Evolutionary conservation across 345 rosid species (phyloP), one percentile per base, ranked within the genome.

Genomic region (Gynandropsis gynandra): DNA sequence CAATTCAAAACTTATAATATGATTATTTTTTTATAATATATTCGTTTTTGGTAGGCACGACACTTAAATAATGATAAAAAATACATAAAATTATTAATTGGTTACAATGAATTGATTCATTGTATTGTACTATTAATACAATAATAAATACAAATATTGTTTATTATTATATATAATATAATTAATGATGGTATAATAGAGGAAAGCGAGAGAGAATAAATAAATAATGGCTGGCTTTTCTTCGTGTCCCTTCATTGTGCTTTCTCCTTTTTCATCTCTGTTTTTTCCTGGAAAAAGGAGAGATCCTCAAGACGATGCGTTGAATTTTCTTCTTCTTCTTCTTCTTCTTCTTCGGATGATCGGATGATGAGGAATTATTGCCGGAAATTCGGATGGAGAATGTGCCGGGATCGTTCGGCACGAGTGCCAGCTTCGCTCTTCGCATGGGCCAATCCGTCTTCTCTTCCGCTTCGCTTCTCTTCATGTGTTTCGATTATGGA

Each of bases 381-480:
- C 40, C 40, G 14, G 1, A 41, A 31, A 62, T 45, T 62, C 11
- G 48, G 21, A 65, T 65, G 70, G 70, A 66, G 36, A 41, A 24
- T 13, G 46, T 66, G 62, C 71, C 66, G 27, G 71, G 71, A 47
- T 59, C 71, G 36, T 66, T 79, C 59, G 86, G 87, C 40, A 76
- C 84, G 31, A 79, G 89, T 52, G 82, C 82, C 20, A 76, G 87
- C 54, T 69, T 85, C 48, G 84, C 82, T 65, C 71, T 85, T 49
- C 71, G 89, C n/a, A 68, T 85, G 31, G 89, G 84, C 5, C 87
- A 85, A 63, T 33, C 55, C 37, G 32, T 71, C 24, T 79, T 79
- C 68, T 72, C 82, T 16, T 36, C 65, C 14, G 82, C 76, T 51
- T 76, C 87, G 0, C 77, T 81, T 45, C 58, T 77, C 60, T 77